These are phyloP conservation scores for Centrapalus pauciflorus DNA, from an alignment of 129 eudicot species.

Conservation along the genomic window DNA sequence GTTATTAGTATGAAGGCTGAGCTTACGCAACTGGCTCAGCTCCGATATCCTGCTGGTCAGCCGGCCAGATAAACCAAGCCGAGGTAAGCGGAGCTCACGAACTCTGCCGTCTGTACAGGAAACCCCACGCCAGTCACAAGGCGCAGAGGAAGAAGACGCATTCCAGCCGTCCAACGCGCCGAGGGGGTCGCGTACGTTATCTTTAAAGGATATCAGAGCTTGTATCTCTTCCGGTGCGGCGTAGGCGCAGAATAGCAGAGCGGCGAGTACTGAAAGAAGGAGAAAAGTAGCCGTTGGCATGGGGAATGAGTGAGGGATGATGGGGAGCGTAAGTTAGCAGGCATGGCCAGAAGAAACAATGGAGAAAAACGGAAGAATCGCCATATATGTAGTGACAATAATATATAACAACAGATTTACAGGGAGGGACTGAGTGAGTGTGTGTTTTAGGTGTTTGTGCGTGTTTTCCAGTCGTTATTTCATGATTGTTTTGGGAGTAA, in stretches of 20 bases:
- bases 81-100: conserved; percentile 52
- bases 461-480: neutral
- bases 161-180: conserved; percentile 67
- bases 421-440: too few relatives aligned
- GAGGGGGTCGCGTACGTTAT: conserved; percentile 52
- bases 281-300: conserved; percentile 70
- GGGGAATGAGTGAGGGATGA: conserved; percentile 15
- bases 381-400: conserved; percentile 14
- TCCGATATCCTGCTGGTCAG: conserved; percentile 36
- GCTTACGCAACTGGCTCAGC: conserved; percentile 46
- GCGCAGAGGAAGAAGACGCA: conserved; percentile 51
- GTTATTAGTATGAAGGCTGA: conserved; percentile 54
- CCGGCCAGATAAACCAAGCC: conserved; percentile 55
- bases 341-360: conserved; percentile 31
- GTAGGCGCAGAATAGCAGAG: conserved; percentile 28
- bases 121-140: conserved; percentile 86
- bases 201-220: conserved; percentile 45
- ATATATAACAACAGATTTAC: conserved; percentile 7
- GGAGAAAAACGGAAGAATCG: conserved; percentile 15
- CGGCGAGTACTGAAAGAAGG: conserved; percentile 3
- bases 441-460: neutral
- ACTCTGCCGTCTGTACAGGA: conserved; percentile 41
- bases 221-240: conserved; percentile 32
- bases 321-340: conserved; percentile 34
- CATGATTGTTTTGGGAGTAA: neutral